These are phyloP conservation scores for Moniliophthora roreri DNA, from an alignment of 1,284 basidiomycete species.

Conservation along the genomic window DNA sequence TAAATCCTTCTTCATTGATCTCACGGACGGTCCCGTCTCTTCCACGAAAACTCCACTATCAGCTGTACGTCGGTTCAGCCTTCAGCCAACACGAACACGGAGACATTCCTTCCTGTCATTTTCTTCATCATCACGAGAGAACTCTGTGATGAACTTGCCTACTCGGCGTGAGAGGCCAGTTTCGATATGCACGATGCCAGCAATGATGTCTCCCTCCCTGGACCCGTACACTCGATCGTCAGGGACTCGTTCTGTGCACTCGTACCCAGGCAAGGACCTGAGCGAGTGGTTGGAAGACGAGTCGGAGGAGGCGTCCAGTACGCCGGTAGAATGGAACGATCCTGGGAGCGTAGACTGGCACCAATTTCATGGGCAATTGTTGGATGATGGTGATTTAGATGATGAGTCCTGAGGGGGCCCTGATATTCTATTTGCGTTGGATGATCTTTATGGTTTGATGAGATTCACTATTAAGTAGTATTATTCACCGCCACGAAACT, in stretches of 20 bases:
- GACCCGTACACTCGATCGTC: constrained; percentile 30
- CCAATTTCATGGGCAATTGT: constrained; percentile 41
- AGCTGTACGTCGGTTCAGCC: neutral
- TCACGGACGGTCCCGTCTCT: constrained; percentile 21
- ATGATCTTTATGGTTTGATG: too few relatives aligned
- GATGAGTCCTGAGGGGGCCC: too few relatives aligned
- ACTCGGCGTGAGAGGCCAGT: constrained; percentile 30
- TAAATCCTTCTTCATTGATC: constrained; percentile 41
- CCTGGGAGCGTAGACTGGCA: constrained; percentile 42
- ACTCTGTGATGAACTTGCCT: constrained; percentile 25
- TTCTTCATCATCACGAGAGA: constrained; percentile 32
- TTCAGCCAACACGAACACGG: constrained; percentile 18
- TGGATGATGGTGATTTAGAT: constrained; percentile 19
- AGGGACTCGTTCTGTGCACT: constrained; percentile 26
- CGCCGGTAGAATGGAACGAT: constrained; percentile 28
- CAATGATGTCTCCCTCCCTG: constrained; percentile 18
- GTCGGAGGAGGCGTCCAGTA: constrained; percentile 27
- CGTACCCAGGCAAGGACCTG: constrained; percentile 26
- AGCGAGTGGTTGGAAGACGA: constrained; percentile 25
- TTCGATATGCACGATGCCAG: constrained; percentile 33
- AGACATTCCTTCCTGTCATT: constrained; percentile 45
- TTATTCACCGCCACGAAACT: too few relatives aligned
- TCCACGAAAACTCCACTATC: constrained; percentile 7
- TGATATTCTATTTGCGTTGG: too few relatives aligned
- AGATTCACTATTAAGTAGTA: too few relatives aligned